Evolutionary conservation across 805 yeast genomes (phyloP), one percentile per base, ranked within the genome.

Genomic region (Kodamaea hsintzibuensis): DNA sequence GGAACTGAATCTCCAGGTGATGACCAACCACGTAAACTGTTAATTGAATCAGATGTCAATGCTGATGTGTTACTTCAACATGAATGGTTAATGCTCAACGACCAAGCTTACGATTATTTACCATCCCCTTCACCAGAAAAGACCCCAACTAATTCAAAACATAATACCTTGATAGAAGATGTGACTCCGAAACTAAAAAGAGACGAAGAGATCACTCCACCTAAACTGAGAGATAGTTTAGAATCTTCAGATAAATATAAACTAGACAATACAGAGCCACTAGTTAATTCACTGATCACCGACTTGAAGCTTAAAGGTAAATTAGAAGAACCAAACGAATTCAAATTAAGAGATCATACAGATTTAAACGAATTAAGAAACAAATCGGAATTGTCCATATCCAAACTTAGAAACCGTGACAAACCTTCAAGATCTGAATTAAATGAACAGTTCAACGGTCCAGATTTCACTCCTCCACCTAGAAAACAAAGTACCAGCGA

Each of bases 1-100:
- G 73, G 61, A 19, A 53, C 49, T 16, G 72, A 66, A 16, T 60
- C 63, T 33, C 65, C 66, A 30, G 43, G 43, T 30, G 54, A 52
- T 16, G 55, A 50, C 37, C 43, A 22, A 19, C 39, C 22, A 22
- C 48, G 30, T 16, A 18, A 12, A 5, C 40, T 22, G 19, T 35
- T 13, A 17, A 25, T 49, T 3, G 53, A 50, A 16, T 9, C n/a
- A 3, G 45, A 25, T 3, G 17, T 39, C 30, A 39, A 13, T 30
- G 27, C 42, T 39, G 46, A 27, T 27, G 46, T n/a, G 48, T 27
- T 33, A 7, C 48, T 45, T 19, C 48, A 45, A 13, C 38, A 27
- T 12, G 48, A 45, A 37, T 45, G 35, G 35, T n/a, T 33, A 14
- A 45, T 27, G 48, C 48, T 27, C 19, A 33, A 33, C 6, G 35